A percentile compares a stretch with the other conserved stretches of the same genome.
Evolutionary conservation across 306 rosid species (phyloP).

Genomic region (Geum urbanum): DNA sequence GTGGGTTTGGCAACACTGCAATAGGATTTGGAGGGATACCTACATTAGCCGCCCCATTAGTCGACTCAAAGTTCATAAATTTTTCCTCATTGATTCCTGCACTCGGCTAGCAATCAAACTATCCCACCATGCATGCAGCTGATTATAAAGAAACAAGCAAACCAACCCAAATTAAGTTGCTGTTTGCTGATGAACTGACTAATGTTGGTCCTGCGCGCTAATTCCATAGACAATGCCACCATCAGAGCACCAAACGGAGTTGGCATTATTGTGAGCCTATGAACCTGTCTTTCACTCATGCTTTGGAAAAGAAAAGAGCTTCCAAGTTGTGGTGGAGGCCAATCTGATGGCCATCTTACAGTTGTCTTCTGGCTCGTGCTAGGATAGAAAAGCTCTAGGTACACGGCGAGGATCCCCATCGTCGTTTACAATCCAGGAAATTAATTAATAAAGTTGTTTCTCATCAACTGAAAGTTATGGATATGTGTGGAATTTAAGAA

Average conservation of each 20-base stretch:
- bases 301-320: conserved; percentile 49
- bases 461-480: conserved; percentile 1
- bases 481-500: not conserved
- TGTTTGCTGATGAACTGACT: conserved; percentile 61
- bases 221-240: conserved; percentile 49
- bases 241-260: conserved; percentile 59
- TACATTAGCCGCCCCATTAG: conserved; percentile 40
- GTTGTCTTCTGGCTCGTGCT: conserved; percentile 51
- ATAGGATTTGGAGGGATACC: no score
- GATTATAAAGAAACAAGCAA: conserved; percentile 24
- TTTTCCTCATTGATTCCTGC: conserved; percentile 66
- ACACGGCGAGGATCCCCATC: conserved; percentile 65
- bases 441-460: not conserved
- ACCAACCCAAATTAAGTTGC: conserved; percentile 32
- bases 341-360: conserved; percentile 30
- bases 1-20: no score
- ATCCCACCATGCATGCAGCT: conserved; percentile 76
- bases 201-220: conserved; percentile 67
- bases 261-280: conserved; percentile 49
- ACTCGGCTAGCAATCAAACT: conserved; percentile 68
- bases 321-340: conserved; percentile 71
- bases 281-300: conserved; percentile 41
- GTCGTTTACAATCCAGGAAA: conserved; percentile 49
- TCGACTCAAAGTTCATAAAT: conserved; percentile 44
- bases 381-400: conserved; percentile 49